Base-by-base conservation (phyloP, 2,329 filamentous ascomycete genomes). In the Clonostachys rosea region DNA sequence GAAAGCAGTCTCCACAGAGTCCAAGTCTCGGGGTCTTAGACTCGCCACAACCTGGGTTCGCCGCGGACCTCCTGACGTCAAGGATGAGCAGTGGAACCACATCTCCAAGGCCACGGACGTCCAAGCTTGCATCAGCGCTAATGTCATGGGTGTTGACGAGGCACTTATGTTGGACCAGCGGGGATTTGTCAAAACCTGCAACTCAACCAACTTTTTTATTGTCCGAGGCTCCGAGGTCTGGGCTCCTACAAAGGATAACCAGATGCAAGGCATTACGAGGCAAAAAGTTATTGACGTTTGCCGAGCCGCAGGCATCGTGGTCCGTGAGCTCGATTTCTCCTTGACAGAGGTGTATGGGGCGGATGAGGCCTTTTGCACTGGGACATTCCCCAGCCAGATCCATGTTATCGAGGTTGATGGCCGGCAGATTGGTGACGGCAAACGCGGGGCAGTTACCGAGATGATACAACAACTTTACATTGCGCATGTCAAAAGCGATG, bases 121-220 rank as follows among this genome's bases (percentile, higher is more conserved):
- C 9, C 58, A 61, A 40, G 59, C 59, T 3, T 61, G 59, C 44
- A 58, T 60, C 44, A 54, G 52, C 40, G 59, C 59, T 40, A 59
- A 59, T 40, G 47, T 58, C 9, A 60, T 61, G 59, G 55, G 53
- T 13, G 59, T 60, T 6, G 59, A 62, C 44, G 59, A 62, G 46
- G 59, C 59, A 6, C 49, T 61, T 4, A 62, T 60, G 59, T 52
- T 63, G 34, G 58, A 61, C 44, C 47, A 55, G 36, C 47, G 50
- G 12, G 59, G 59, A 2, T 61, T 60, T 37, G 59, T 61, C 42
- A 63, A 61, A 50, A 61, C 59, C 5, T 61, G 60, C 51, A 63
- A 63, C 50, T 61, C 60, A 34, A 56, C 59, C 48, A 63, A 63
- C 40, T 62, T 63, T 50, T 63, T 63, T 48, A 60, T 63, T 42